These are phyloP conservation scores for Suillus fuscotomentosus DNA, from an alignment of 768 basidiomycete genomes.

Conservation along the genomic window DNA sequence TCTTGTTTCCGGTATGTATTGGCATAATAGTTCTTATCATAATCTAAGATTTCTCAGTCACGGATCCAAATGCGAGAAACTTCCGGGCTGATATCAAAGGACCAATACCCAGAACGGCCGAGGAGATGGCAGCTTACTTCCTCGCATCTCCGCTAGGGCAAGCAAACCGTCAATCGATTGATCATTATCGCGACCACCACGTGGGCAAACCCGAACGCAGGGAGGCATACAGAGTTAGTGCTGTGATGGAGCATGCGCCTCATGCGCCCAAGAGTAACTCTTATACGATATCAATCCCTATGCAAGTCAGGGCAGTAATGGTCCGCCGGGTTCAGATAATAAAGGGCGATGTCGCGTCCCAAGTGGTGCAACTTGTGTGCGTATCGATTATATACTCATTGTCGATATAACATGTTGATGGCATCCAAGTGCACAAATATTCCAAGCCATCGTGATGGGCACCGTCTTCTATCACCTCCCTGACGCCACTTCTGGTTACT, in stretches of 20 bases:
- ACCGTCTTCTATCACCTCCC: conserved; percentile 48
- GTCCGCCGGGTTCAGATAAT: conserved; percentile 46
- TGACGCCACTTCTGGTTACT: conserved; percentile 32
- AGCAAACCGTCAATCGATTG: conserved; percentile 47
- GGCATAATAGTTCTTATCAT: neutral
- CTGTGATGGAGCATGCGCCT: conserved; percentile 50
- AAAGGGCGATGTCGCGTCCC: conserved; percentile 35
- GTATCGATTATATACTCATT: conserved; percentile 13
- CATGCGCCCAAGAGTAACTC: conserved; percentile 42
- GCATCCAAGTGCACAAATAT: conserved; percentile 35
- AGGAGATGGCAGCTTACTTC: conserved; percentile 56
- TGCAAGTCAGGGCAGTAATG: conserved; percentile 49
- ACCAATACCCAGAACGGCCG: conserved; percentile 43
- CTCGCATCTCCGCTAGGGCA: conserved; percentile 37
- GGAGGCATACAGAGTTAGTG: conserved; percentile 48
- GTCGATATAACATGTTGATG: conserved; percentile 3
- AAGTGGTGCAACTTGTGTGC: conserved; percentile 30
- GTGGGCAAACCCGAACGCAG: conserved; percentile 44
- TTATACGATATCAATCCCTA: conserved; percentile 47
- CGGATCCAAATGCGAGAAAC: conserved; percentile 62
- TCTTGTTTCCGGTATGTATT: conserved; percentile 37
- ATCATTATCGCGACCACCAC: conserved; percentile 42
- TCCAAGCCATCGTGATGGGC: conserved; percentile 33
- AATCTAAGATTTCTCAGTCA: conserved; percentile 34
- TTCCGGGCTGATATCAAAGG: conserved; percentile 28